Evolutionary conservation across 306 rosid species (phyloP).

Genomic region (Pterocarpus macrocarpus): DNA sequence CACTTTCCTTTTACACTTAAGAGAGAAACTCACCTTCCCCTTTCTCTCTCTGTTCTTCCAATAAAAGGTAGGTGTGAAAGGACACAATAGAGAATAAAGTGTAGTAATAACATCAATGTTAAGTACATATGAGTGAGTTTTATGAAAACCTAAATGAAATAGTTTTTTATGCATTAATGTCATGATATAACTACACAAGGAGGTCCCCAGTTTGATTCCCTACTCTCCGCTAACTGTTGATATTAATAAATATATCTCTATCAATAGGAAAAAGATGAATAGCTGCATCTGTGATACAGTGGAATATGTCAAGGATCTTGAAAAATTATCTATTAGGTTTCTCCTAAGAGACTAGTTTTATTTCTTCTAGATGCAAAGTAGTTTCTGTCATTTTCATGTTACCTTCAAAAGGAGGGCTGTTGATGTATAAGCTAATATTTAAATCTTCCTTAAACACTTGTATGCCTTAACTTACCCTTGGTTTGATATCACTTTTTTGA

Average conservation of each 20-base stretch:
- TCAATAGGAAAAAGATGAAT: background rate
- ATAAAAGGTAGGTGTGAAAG: background rate
- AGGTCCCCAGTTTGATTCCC: background rate
- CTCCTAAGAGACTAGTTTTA: background rate
- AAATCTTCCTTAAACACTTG: slow-evolving; percentile 30
- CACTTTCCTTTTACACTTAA: background rate
- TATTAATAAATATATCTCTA: slow-evolving; percentile 16
- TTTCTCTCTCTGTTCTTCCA: background rate
- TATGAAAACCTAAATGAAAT: slow-evolving; percentile 36
- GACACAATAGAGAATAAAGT: background rate
- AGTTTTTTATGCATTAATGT: slow-evolving; percentile 18
- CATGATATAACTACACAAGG: slow-evolving; percentile 5
- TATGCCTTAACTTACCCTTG: slow-evolving; percentile 17
- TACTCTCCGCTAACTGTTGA: background rate
- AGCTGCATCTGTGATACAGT: slow-evolving; percentile 5
- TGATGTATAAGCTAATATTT: slow-evolving; percentile 31
- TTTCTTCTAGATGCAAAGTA: slow-evolving; percentile 11
- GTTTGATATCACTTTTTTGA: slow-evolving; percentile 31
- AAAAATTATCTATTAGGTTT: slow-evolving; percentile 11
- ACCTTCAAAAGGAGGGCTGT: slow-evolving; percentile 9
- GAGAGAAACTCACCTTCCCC: background rate
- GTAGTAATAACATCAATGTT: background rate
- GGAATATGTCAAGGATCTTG: slow-evolving; percentile 17
- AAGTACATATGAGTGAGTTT: background rate
- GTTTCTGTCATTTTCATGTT: slow-evolving; percentile 30